phyloP scores from a whole-genome alignment of 2,329 filamentous ascomycete species.

The Colletotrichum orbiculare region DNA sequence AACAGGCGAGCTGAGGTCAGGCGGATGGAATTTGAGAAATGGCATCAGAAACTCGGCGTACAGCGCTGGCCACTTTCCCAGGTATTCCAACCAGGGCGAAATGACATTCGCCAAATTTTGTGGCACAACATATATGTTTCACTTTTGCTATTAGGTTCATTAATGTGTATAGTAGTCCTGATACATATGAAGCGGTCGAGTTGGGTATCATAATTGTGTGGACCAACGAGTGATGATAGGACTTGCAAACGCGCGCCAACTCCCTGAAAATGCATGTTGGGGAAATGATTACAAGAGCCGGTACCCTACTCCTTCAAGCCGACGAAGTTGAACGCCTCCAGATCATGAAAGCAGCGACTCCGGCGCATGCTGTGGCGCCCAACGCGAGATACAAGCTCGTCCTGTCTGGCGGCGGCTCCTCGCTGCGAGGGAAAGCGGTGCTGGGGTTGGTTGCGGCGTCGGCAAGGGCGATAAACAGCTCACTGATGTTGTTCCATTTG shows the following conservation, averaged over 20 bases:
- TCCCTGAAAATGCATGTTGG: slow-evolving; percentile 27
- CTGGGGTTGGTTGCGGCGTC: slow-evolving; percentile 92
- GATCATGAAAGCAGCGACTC: slow-evolving; percentile 72
- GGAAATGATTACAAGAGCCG: neutral
- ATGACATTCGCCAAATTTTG: no score
- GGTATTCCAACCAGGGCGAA: no score
- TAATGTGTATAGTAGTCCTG: slow-evolving; percentile 20
- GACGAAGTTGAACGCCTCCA: slow-evolving; percentile 69
- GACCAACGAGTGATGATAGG: slow-evolving; percentile 14
- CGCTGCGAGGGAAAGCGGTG: slow-evolving; percentile 87
- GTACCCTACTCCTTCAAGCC: slow-evolving; percentile 37
- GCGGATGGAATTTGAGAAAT: no score
- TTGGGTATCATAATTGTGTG: slow-evolving; percentile 37
- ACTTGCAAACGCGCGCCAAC: slow-evolving; percentile 26
- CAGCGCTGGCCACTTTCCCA: no score
- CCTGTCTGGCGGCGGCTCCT: slow-evolving; percentile 86
- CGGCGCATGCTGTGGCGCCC: slow-evolving; percentile 76
- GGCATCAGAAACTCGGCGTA: no score
- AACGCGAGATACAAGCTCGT: slow-evolving; percentile 88
- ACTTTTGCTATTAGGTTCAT: slow-evolving; percentile 18
- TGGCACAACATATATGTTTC: neutral
- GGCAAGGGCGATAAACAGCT: slow-evolving; percentile 91
- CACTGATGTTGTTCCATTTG: slow-evolving; percentile 92
- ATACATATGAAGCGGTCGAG: slow-evolving; percentile 30
- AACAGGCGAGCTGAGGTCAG: no score